Evolutionary conservation across 805 yeast species (phyloP), one percentile per base, ranked within the genome.

Genomic region (Candida pseudoglaebosa): DNA sequence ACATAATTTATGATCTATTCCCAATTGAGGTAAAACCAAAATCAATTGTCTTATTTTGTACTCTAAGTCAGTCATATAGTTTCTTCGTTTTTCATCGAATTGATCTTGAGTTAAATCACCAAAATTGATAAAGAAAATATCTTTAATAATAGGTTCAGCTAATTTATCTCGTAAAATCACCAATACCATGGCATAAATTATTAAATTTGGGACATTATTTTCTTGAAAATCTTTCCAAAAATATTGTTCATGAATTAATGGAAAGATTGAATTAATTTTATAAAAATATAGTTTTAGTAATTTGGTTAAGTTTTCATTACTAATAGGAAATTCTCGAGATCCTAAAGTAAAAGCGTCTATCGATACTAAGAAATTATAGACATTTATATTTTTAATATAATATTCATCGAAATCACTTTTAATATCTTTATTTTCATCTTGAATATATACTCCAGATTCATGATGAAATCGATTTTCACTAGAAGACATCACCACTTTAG

Each of bases 311-410:
- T 61, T 62, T 5, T 39, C 36, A 6, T 36, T 24, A 10, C 42
- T 38, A 17, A 62, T 48, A 6, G 45, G 50, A 35, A 44, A 59
- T 32, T 49, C 54, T 2, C 51, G 47, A n/a, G 48, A 42, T 5
- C 54, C 40, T 15, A 62, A 42, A 6, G 64, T 59, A 43, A 64
- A 63, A 5, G 67, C 67, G 40, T 59, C 36, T 17, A 61, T 59
- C 4, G 48, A 39, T 19, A 47, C 38, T 17, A 62, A 43, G 28
- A 47, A 53, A 28, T 47, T 37, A 38, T 48, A 54, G 16, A 40
- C 41, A 14, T 42, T 39, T 14, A 24, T 24, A 34, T 38, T 41
- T 32, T 40, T 43, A 26, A 56, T 45, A 30, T 50, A 39, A 43
- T 29, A 42, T 36, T 39, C 44, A 19, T 45, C 45, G 1, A 37